Evolutionary conservation across 371 early-diverging fungal species (phyloP).

Genomic region (Globomyces sp.): DNA sequence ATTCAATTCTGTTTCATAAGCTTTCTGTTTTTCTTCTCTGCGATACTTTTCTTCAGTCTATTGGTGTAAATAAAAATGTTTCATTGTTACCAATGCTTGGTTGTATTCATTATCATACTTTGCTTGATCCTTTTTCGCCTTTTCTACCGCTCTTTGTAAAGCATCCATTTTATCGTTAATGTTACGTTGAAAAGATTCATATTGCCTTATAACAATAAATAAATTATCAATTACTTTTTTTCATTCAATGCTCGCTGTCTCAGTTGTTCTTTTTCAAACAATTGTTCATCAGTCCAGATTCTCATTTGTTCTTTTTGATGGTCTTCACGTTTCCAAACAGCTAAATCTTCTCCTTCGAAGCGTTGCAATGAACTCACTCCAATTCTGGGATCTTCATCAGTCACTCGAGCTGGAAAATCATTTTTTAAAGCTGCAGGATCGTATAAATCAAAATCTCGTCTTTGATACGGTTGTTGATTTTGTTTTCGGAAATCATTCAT

Average conservation of each 20-base stretch:
- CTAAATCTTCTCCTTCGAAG: constrained; percentile 56
- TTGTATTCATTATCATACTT: constrained; percentile 38
- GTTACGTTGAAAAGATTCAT: constrained; percentile 39
- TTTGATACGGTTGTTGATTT: constrained; percentile 38
- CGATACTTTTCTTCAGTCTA: constrained; percentile 39
- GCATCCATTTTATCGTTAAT: constrained; percentile 32
- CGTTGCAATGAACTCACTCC: constrained; percentile 41
- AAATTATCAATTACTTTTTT: constrained; percentile 28
- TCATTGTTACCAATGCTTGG: constrained; percentile 28
- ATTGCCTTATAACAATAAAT: constrained; percentile 25
- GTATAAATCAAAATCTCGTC: constrained; percentile 52
- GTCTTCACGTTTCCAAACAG: constrained; percentile 18
- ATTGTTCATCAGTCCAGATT: constrained; percentile 43
- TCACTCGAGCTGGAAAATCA: constrained; percentile 42
- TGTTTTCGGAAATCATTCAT: constrained; percentile 42
- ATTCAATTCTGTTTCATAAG: constrained; percentile 35
- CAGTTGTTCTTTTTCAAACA: constrained; percentile 37
- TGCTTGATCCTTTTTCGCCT: constrained; percentile 30
- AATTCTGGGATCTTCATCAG: constrained; percentile 37
- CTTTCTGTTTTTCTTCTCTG: constrained; percentile 30
- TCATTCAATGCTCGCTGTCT: constrained; percentile 33
- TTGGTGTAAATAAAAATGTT: not conserved
- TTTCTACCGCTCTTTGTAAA: constrained; percentile 33
- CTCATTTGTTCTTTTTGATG: constrained; percentile 50
- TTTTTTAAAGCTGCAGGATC: constrained; percentile 43